Evolutionary conservation across 2,329 filamentous ascomycete genomes (phyloP), one percentile per base, ranked within the genome.

Genomic region (Fusarium dlaminii): DNA sequence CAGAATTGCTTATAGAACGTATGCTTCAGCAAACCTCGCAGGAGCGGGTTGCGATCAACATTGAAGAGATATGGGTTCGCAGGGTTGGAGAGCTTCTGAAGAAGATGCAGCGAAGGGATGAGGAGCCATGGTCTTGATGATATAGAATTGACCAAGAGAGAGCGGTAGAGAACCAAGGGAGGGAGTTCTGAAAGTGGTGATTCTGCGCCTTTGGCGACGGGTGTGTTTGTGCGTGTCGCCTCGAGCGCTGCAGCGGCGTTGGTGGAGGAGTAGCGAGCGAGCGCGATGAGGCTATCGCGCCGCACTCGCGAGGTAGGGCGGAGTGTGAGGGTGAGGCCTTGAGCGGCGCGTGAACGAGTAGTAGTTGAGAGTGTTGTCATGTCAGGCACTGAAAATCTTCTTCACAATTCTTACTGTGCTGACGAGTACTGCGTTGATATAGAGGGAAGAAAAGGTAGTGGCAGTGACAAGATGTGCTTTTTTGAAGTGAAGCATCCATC

Each of bases 1-100:
- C 88, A 90, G 79, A 90, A 90, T 62, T 90, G 88, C 42, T 87
- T 87, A 75, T 81, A 86, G 8, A 87, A 88, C 0, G 87, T 89
- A 66, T 84, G 82, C 75, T 86, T 86, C 12, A 90, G 80, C 6
- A 89, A 63, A 17, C 80, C 78, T 32, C 83, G 81, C 18, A 90
- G 79, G 1, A 89, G 24, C 0, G 84, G 84, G 73, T 90, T 90
- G 45, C 81, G 81, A 52, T 89, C 86, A 22, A 88, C 82, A 70
- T 84, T 84, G 76, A 84, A 74, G 1, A 83, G 59, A 40, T 79
- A 80, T 12, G 87, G 75, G 27, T 82, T 79, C 12, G 77, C 69
- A 9, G 82, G 80, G n/a, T 82, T 81, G 20, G 81, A 79, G 17
- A 78, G 72, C 27, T 81, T 74, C n/a, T 65, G 64, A 1, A 86